Base-by-base conservation (phyloP, 164 flowering plant species). In the Buxus sempervirens region DNA sequence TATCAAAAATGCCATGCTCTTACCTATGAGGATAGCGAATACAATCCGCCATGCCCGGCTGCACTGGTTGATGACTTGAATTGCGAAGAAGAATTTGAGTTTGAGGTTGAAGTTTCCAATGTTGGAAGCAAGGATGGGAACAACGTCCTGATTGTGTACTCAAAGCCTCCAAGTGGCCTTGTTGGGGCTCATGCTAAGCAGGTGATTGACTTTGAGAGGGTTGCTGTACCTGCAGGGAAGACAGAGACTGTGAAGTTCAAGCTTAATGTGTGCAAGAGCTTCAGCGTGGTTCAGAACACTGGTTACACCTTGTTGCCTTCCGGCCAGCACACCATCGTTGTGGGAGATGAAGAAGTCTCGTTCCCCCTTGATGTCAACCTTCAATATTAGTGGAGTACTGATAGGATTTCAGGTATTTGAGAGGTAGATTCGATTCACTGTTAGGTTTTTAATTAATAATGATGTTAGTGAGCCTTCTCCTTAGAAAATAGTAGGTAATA, bases 221-320 rank as follows among this genome's bases (percentile, higher is more conserved):
- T 62, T 38, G 38, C 21, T 28, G 49, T 38, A 18, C 15, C 24
- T 9, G 64, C 53, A 20, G 49, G 51, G 19, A n/a, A 9, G 36
- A 62, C 15, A 10, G 16, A 62, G 58, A 54, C 24, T 5, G 69
- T 67, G 25, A 58, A 70, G 54, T 77, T 73, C 21, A 19, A 12
- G 28, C 15, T 77, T 13, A 63, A 77, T 41, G 68, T 38, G 0
- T 66, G 76, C 54, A 66, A 73, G 63, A 73, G 74, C 73, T 68
- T 70, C 49, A 36, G 62, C 26, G 27, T 74, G 18, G 72, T 78
- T 6, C 58, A 68, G 9, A 25, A 42, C 36, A 22, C 23, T 1
- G 78, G 57, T 1, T 62, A 75, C 21, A 45, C 7, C 9, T 18
- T 67, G 49, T 19, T 75, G 56, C 78, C 78, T 0, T 63, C 74